Base-by-base conservation (phyloP, 129 eudicot species). In the Erigeron canadensis region DNA sequence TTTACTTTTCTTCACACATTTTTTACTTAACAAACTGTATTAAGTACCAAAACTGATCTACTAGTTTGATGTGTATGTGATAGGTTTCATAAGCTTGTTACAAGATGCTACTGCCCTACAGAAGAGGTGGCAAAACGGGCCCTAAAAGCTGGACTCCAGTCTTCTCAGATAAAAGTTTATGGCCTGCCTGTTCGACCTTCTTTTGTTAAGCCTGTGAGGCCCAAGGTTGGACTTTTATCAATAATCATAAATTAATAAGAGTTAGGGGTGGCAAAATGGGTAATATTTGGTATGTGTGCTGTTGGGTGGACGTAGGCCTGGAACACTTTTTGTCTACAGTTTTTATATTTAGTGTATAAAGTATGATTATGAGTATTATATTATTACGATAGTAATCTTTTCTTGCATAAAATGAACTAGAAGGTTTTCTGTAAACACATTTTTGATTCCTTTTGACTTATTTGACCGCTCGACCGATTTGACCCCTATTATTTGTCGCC, bases 31-130 rank as follows among this genome's bases (percentile, higher is more conserved):
- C 18, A 34, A 40, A 6, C 23, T 37, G 15, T 71, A 73, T 23
- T 15, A 0, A 7, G 13, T 44, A 55, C 51, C 69, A 51, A 70
- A 9, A 21, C 44, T 69, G 66, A 63, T 61, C 15, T 51, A 61
- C 28, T 73, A 22, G 72, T 71, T 58, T 28, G 54, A 55, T 64
- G 44, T 59, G 67, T 40, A 62, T 67, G 28, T 75, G 57, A 81
- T 78, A 94, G 99, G 99, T 89, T 94, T 83, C 99, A 94, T 83
- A 94, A 94, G 87, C 97, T 94, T 79, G 99, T 90, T 59, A 94
- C 97, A 12, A 90, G 99, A 81, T 94, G 99, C 81, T 94, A 94
- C 77, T 90, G 99, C 80, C 97, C 99, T 28, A 87, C 96, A 28
- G 91, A 90, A 58, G 99, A 90, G 82, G 99, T 94, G 46, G 96